These are phyloP conservation scores for Avena insularis DNA, from an alignment of 176 grass and related monocot genomes.

Conservation along the genomic window DNA sequence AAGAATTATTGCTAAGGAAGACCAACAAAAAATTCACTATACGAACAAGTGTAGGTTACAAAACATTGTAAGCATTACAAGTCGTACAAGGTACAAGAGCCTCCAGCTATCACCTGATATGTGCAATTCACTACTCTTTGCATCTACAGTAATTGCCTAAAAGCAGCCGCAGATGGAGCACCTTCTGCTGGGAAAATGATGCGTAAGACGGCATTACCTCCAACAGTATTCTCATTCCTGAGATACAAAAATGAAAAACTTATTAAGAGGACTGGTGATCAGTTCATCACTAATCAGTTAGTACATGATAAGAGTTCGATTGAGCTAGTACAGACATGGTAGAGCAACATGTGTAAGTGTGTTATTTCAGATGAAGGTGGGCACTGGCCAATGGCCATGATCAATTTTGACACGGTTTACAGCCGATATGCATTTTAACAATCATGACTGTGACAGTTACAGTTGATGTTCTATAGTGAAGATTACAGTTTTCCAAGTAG, in stretches of 20 bases:
- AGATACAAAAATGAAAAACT: constrained; percentile 6
- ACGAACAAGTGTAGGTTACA: constrained; percentile 36
- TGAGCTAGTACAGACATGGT: constrained; percentile 3
- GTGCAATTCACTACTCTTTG: constrained; percentile 40
- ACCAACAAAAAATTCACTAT: constrained; percentile 9
- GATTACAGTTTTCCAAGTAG: not conserved
- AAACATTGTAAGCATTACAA: constrained; percentile 29
- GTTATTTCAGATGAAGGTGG: constrained; percentile 17
- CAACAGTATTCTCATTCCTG: constrained; percentile 27
- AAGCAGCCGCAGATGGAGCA: not conserved
- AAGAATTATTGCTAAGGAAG: constrained; percentile 7
- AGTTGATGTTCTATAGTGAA: not conserved
- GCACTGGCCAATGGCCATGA: not conserved
- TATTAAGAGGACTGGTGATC: constrained; percentile 18
- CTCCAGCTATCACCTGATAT: constrained; percentile 44
- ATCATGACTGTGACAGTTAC: not conserved
- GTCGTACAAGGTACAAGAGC: constrained; percentile 33
- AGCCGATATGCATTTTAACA: constrained; percentile 16
- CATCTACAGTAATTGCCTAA: constrained; percentile 41
- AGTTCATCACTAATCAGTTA: constrained; percentile 1
- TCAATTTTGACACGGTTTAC: not conserved
- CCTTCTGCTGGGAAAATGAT: constrained; percentile 19
- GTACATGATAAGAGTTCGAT: not conserved
- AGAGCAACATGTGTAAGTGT: constrained; percentile 12
- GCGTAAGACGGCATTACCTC: not conserved